These are phyloP conservation scores for Paraleonurus japonicus DNA, from an alignment of 257 asterid genomes.

Conservation along the genomic window DNA sequence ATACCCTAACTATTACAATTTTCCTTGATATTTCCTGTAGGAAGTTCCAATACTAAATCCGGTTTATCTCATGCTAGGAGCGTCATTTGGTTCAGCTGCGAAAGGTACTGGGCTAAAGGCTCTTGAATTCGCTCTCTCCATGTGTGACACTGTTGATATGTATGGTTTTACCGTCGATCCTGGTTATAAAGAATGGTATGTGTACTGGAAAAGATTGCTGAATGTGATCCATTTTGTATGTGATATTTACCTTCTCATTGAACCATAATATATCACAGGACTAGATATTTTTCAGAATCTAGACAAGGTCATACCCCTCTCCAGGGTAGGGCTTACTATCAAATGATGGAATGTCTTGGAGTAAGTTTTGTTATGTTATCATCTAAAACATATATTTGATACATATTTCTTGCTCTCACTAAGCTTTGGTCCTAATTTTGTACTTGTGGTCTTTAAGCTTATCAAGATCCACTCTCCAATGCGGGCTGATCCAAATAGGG, in stretches of 20 bases:
- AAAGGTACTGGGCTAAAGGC: conserved; percentile 99
- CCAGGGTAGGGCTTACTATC: conserved; percentile 93
- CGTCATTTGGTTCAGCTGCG: conserved; percentile 66
- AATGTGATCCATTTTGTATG: neutral
- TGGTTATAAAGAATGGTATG: conserved; percentile 86
- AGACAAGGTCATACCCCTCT: conserved; percentile 94
- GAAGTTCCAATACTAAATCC: conserved; percentile 48
- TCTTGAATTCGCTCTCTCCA: conserved; percentile 97
- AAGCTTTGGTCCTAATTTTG: conserved; percentile 8
- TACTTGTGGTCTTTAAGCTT: conserved; percentile 45
- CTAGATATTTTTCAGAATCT: conserved; percentile 91
- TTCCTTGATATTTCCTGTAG: conserved; percentile 25
- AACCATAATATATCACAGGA: conserved; percentile 55
- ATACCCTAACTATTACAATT: neutral
- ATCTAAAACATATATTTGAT: neutral
- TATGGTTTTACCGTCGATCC: conserved; percentile 99
- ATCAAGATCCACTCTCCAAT: conserved; percentile 94
- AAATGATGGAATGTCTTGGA: conserved; percentile 98
- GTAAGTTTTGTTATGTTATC: conserved; percentile 44
- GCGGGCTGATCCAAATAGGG: conserved; percentile 85
- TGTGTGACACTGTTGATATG: conserved; percentile 91
- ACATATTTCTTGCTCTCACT: neutral
- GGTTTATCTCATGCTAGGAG: conserved; percentile 48
- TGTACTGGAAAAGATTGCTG: conserved; percentile 10
- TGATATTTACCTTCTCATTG: conserved; percentile 6